Conservation (phyloP, 176 grass and related monocot genomes). For the Pharus latifolius region DNA sequence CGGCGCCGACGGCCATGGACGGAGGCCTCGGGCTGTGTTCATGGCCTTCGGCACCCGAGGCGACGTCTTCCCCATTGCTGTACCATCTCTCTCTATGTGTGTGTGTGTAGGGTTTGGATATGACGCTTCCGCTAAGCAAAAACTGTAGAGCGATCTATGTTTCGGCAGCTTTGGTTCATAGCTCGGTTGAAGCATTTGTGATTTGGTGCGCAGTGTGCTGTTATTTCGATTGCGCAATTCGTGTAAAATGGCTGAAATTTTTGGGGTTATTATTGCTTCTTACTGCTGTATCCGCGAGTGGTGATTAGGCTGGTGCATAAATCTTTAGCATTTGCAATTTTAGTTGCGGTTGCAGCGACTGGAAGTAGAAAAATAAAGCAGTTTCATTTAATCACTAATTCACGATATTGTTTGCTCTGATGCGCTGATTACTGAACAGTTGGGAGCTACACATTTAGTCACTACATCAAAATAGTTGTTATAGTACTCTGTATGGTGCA, state of each 20-base stretch:
- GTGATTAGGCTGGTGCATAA: too few species aligned
- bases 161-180: background rate
- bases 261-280: too few species aligned
- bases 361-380: too few species aligned
- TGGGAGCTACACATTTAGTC: background rate
- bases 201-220: too few species aligned
- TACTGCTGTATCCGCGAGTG: too few species aligned
- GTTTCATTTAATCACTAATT: background rate
- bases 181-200: background rate
- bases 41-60: slow-evolving; percentile 88
- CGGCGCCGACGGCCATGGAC: background rate
- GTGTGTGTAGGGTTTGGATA: too few species aligned
- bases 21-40: slow-evolving; percentile 52
- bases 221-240: too few species aligned
- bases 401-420: background rate
- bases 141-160: background rate
- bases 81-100: slow-evolving; percentile 3
- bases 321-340: too few species aligned
- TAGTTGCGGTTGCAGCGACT: too few species aligned
- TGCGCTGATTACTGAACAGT: background rate
- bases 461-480: background rate
- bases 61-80: slow-evolving; percentile 82
- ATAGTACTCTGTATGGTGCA: background rate
- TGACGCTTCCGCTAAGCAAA: background rate
- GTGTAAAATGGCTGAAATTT: too few species aligned